These are phyloP conservation scores for Boletus albobrunnescens DNA, from an alignment of 1,284 basidiomycete genomes.

Conservation along the genomic window DNA sequence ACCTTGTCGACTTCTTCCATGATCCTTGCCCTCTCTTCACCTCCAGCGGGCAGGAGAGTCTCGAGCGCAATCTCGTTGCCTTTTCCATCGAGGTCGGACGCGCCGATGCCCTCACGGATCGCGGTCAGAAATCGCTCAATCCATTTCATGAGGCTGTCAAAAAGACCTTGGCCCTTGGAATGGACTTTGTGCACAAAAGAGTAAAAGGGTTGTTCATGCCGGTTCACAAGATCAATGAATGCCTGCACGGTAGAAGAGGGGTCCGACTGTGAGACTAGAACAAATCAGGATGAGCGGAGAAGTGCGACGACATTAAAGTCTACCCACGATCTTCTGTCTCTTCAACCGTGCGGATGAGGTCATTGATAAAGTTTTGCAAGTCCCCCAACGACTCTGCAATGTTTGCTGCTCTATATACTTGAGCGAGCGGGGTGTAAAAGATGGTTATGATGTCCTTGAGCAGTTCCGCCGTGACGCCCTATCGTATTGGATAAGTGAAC, in stretches of 20 bases:
- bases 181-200: conserved; percentile 98
- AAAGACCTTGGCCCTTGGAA: conserved; percentile 92
- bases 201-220: conserved; percentile 96
- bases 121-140: conserved; percentile 92
- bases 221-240: conserved; percentile 90
- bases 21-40: conserved; percentile 70
- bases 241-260: conserved; percentile 85
- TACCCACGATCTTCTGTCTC: conserved; percentile 82
- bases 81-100: conserved; percentile 30
- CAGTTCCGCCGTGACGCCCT: conserved; percentile 93
- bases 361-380: conserved; percentile 92
- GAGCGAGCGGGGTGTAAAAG: conserved; percentile 96
- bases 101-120: conserved; percentile 83
- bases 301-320: no score
- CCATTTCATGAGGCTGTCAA: conserved; percentile 94
- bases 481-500: conserved; percentile 6
- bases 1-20: conserved; percentile 83
- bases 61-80: conserved; percentile 64
- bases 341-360: conserved; percentile 94
- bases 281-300: conserved; percentile 9
- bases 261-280: conserved; percentile 76
- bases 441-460: conserved; percentile 99
- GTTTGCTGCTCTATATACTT: conserved; percentile 96
- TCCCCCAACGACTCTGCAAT: conserved; percentile 93
- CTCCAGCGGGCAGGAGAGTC: conserved; percentile 78